Evolutionary conservation across 768 basidiomycete species (phyloP).

Genomic region (Mycena maculata): DNA sequence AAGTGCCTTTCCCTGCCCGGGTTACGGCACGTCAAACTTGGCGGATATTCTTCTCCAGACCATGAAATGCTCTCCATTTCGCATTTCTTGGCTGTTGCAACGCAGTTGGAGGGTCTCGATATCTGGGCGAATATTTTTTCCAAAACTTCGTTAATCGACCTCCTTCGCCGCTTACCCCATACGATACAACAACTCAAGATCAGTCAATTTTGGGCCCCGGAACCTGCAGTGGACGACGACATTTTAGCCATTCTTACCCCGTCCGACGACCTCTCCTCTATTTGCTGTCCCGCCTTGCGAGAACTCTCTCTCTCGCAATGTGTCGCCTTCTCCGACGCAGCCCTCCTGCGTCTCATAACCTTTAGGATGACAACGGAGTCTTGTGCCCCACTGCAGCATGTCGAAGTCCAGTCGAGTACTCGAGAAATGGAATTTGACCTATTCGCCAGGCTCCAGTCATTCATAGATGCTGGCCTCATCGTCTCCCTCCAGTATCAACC

Average conservation of each 20-base stretch:
- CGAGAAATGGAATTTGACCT: conserved; percentile 9
- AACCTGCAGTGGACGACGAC: not conserved
- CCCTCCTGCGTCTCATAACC: conserved; percentile 1
- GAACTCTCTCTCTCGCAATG: not conserved
- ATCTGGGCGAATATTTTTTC: conserved; percentile 7
- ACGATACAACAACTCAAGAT: not conserved
- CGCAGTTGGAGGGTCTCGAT: conserved; percentile 5
- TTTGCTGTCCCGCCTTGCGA: not conserved
- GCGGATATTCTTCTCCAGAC: not conserved
- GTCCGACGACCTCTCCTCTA: not conserved
- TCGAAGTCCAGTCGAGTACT: not conserved
- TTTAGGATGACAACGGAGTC: not conserved
- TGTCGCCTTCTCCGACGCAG: conserved; percentile 5
- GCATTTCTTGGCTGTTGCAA: not conserved
- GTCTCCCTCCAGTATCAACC: too few relatives aligned
- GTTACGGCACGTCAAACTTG: conserved; percentile 4
- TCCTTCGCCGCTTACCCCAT: conserved; percentile 15
- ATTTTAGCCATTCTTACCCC: not conserved
- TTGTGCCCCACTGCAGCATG: not conserved
- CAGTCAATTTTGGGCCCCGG: not conserved
- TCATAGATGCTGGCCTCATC: not conserved
- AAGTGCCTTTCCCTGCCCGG: conserved; percentile 7
- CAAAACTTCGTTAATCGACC: not conserved
- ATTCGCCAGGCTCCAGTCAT: not conserved
- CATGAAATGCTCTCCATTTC: not conserved